These are phyloP conservation scores for Alternaria brassicicola DNA, from an alignment of 2,329 filamentous ascomycete species.

Conservation along the genomic window DNA sequence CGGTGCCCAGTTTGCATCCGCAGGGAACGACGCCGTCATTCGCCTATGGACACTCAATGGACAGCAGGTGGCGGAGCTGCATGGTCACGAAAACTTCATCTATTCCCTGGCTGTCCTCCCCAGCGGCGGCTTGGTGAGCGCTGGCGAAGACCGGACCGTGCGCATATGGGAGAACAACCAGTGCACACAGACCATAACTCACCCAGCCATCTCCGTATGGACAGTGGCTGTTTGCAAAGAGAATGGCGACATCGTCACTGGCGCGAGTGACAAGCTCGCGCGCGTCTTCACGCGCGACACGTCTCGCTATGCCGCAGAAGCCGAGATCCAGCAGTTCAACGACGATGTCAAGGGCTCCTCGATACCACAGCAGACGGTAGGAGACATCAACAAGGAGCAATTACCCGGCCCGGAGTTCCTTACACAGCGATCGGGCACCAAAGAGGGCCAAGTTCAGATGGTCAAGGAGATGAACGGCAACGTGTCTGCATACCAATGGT, in stretches of 20 bases:
- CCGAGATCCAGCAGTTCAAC: slow-evolving; percentile 75
- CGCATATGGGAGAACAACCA: slow-evolving; percentile 82
- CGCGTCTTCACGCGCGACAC: slow-evolving; percentile 79
- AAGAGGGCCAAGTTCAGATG: slow-evolving; percentile 95
- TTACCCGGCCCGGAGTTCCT: slow-evolving; percentile 89
- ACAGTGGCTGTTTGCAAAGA: slow-evolving; percentile 79
- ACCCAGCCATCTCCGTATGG: slow-evolving; percentile 97
- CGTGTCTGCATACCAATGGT: slow-evolving; percentile 89
- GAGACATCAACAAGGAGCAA: slow-evolving; percentile 83
- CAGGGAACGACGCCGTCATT: slow-evolving; percentile 89
- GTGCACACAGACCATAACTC: slow-evolving; percentile 94
- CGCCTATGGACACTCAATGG: slow-evolving; percentile 86
- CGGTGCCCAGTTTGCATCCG: slow-evolving; percentile 90
- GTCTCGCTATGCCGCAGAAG: slow-evolving; percentile 71
- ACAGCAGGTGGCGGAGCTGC: slow-evolving; percentile 74
- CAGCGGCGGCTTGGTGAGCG: slow-evolving; percentile 85
- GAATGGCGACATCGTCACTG: slow-evolving; percentile 91
- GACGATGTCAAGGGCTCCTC: slow-evolving; percentile 81
- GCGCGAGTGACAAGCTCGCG: slow-evolving; percentile 85
- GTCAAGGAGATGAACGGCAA: slow-evolving; percentile 81
- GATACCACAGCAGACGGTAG: slow-evolving; percentile 84
- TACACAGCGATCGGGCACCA: slow-evolving; percentile 80
- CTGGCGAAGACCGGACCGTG: slow-evolving; percentile 92
- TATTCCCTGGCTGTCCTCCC: slow-evolving; percentile 82
- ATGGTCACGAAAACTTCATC: slow-evolving; percentile 93